These are phyloP conservation scores for Penicillium sp. DNA, from an alignment of 2,329 filamentous ascomycete species.

Conservation along the genomic window DNA sequence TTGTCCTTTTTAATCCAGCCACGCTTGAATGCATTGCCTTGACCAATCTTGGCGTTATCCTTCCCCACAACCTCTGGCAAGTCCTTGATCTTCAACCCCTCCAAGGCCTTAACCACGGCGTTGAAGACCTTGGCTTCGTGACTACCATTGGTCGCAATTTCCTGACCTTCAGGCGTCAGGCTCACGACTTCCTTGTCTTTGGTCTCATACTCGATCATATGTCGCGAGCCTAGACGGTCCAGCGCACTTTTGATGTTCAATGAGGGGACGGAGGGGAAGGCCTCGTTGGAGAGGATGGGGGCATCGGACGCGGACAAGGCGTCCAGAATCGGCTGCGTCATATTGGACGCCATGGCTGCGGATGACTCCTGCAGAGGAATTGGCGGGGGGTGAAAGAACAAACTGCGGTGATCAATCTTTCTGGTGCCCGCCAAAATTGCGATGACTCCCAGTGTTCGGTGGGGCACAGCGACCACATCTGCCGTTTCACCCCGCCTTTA, in stretches of 20 bases:
- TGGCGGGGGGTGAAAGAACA: slow-evolving; percentile 10
- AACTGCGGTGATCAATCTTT: slow-evolving; percentile 11
- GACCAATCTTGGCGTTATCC: slow-evolving; percentile 60
- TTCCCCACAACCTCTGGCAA: slow-evolving; percentile 49
- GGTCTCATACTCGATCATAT: slow-evolving; percentile 81
- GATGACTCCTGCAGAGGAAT: slow-evolving; percentile 22
- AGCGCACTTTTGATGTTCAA: slow-evolving; percentile 75
- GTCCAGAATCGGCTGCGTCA: slow-evolving; percentile 60
- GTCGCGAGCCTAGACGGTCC: slow-evolving; percentile 75
- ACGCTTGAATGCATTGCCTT: slow-evolving; percentile 83
- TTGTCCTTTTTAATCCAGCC: slow-evolving; percentile 63
- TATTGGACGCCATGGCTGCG: slow-evolving; percentile 48
- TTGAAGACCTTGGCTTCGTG: slow-evolving; percentile 80
- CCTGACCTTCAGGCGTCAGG: slow-evolving; percentile 68
- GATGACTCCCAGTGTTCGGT: slow-evolving; percentile 32
- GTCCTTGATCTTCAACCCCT: slow-evolving; percentile 74
- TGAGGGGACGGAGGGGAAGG: slow-evolving; percentile 62
- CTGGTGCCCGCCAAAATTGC: slow-evolving; percentile 25
- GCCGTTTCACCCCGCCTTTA: slow-evolving; percentile 21
- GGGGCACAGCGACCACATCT: slow-evolving; percentile 20
- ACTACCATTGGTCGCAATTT: slow-evolving; percentile 67
- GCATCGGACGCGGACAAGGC: slow-evolving; percentile 56
- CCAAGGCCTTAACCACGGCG: slow-evolving; percentile 63
- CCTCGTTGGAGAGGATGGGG: slow-evolving; percentile 61
- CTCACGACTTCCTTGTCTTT: slow-evolving; percentile 71